Percentiles rank a stretch among this genome's conserved stretches.
phyloP scores from a whole-genome alignment of 2,329 filamentous ascomycete species.

The Hyphodiscus sp. region DNA sequence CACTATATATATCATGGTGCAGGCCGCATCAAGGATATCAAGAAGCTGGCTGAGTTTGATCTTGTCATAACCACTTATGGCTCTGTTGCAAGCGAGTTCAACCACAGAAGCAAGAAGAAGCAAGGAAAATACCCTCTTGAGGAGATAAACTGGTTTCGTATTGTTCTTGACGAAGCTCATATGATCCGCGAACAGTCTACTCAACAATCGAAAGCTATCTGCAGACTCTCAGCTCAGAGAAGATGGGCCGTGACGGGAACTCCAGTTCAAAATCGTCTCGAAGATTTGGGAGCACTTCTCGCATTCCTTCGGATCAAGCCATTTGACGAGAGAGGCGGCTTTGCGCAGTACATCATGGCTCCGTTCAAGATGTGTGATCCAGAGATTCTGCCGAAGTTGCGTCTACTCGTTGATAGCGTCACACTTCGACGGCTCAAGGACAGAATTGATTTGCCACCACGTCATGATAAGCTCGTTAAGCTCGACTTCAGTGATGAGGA shows the following conservation, averaged over 20 bases:
- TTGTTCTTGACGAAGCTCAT: slow-evolving; percentile 92
- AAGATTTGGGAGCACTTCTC: slow-evolving; percentile 81
- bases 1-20: slow-evolving; percentile 85
- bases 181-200: slow-evolving; percentile 83
- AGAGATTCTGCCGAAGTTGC: slow-evolving; percentile 75
- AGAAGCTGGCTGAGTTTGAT: slow-evolving; percentile 66
- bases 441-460: slow-evolving; percentile 73
- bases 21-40: slow-evolving; percentile 62
- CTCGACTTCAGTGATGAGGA: slow-evolving; percentile 75
- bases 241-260: slow-evolving; percentile 98
- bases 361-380: slow-evolving; percentile 86
- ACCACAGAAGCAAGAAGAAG: slow-evolving; percentile 54
- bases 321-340: slow-evolving; percentile 72
- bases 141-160: slow-evolving; percentile 83
- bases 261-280: slow-evolving; percentile 87
- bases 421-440: slow-evolving; percentile 89
- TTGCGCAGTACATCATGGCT: slow-evolving; percentile 71
- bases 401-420: slow-evolving; percentile 88
- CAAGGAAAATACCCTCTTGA: slow-evolving; percentile 59
- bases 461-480: slow-evolving; percentile 64
- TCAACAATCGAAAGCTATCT: slow-evolving; percentile 77
- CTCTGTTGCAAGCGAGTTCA: slow-evolving; percentile 75
- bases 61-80: slow-evolving; percentile 91
- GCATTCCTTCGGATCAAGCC: slow-evolving; percentile 80
- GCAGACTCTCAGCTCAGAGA: slow-evolving; percentile 68